Percentiles rank a stretch among this genome's conserved stretches.
phyloP scores from a whole-genome alignment of 768 basidiomycete species.

The Fibroporia radiculosa region DNA sequence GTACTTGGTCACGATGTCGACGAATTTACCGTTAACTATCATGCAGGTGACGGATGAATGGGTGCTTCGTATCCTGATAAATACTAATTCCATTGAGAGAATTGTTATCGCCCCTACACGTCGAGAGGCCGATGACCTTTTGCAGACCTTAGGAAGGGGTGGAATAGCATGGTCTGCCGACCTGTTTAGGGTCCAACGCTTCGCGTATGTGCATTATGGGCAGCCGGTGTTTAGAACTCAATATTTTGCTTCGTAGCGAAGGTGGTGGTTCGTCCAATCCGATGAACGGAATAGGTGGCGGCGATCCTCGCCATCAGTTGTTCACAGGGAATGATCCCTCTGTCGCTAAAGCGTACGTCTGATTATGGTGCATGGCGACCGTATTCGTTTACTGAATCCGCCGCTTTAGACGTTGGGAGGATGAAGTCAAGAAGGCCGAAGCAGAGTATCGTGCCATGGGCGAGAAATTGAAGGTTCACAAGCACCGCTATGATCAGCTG shows the following conservation, averaged over 20 bases:
- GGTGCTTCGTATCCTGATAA: conserved; percentile 78
- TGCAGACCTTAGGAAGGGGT: conserved; percentile 36
- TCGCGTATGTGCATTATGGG: conserved; percentile 37
- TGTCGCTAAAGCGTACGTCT: conserved; percentile 38
- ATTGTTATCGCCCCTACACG: conserved; percentile 60
- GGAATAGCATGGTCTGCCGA: conserved; percentile 61
- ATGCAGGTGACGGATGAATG: conserved; percentile 64
- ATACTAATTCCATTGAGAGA: conserved; percentile 62
- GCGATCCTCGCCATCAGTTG: conserved; percentile 36
- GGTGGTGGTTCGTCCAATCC: conserved; percentile 56
- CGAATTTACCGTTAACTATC: background rate
- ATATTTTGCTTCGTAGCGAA: conserved; percentile 35
- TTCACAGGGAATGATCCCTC: conserved; percentile 46
- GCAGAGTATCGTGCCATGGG: conserved; percentile 25
- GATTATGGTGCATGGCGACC: background rate
- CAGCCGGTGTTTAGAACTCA: background rate
- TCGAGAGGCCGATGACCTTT: conserved; percentile 48
- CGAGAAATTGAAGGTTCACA: conserved; percentile 22
- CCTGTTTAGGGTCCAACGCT: conserved; percentile 54
- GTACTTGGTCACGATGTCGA: conserved; percentile 21
- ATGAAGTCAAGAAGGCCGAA: conserved; percentile 32
- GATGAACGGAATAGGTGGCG: conserved; percentile 21
- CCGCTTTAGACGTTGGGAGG: conserved; percentile 39
- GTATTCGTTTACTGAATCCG: background rate
- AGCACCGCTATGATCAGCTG: conserved; percentile 21